Evolutionary conservation across 2,329 filamentous ascomycete species (phyloP).

Genomic region (Tothia fuscella): DNA sequence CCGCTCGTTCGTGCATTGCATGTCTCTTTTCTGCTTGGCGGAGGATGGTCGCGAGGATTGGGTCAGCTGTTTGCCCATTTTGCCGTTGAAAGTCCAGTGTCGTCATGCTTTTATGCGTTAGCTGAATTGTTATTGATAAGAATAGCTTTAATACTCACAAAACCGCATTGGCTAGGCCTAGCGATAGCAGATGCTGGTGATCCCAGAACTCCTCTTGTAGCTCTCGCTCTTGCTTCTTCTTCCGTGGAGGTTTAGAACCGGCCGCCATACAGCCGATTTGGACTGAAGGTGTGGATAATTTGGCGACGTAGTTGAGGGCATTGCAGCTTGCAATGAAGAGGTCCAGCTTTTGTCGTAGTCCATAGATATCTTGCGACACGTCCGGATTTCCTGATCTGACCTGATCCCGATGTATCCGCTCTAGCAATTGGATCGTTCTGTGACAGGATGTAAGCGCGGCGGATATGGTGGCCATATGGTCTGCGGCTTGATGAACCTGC

Average conservation of each 20-base stretch:
- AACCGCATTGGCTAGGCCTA: conserved; percentile 8
- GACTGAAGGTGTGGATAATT: background rate
- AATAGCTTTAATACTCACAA: conserved; percentile 3
- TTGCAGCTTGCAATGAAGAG: conserved; percentile 9
- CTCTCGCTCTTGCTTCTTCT: conserved; percentile 6
- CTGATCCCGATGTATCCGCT: conserved; percentile 4
- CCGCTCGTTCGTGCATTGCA: background rate
- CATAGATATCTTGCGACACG: conserved; percentile 1
- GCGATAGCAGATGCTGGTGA: conserved; percentile 8
- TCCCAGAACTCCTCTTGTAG: conserved; percentile 8
- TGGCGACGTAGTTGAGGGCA: conserved; percentile 1
- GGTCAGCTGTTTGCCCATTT: conserved; percentile 1
- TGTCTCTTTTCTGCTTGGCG: conserved; percentile 7
- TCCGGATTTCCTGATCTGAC: background rate
- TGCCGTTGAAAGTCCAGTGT: conserved; percentile 7
- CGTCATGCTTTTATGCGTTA: conserved; percentile 6
- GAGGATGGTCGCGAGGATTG: conserved; percentile 5
- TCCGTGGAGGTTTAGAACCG: background rate
- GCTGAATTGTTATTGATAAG: background rate
- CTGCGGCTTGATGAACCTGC: background rate
- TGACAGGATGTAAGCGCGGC: conserved; percentile 5
- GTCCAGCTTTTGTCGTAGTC: conserved; percentile 2
- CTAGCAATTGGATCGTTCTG: conserved; percentile 6
- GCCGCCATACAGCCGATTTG: conserved; percentile 1
- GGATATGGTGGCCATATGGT: background rate